Conservation (phyloP, 495 filamentous ascomycete genomes). For the Penicillium turbatum region DNA sequence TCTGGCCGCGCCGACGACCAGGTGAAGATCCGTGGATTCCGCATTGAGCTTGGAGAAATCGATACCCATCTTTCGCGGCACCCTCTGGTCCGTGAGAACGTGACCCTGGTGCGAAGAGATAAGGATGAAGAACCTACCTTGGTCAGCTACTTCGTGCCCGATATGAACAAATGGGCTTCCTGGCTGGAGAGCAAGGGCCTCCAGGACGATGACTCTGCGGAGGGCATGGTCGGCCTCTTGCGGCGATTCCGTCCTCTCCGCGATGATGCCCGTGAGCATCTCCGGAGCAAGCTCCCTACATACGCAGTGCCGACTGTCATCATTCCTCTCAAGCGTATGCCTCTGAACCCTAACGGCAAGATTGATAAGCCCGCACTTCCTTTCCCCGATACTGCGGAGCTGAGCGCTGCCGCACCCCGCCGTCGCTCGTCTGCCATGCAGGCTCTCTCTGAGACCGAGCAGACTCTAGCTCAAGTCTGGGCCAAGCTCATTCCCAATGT, state of each 20-base stretch:
- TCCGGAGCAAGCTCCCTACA: slow-evolving; percentile 69
- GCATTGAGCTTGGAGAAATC: slow-evolving; percentile 93
- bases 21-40: slow-evolving; percentile 92
- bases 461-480: slow-evolving; percentile 66
- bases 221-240: slow-evolving; percentile 57
- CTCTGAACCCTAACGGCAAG: slow-evolving; percentile 93
- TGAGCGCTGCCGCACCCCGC: slow-evolving; percentile 36
- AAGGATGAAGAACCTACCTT: slow-evolving; percentile 86
- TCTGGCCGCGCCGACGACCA: slow-evolving; percentile 83
- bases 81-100: slow-evolving; percentile 77
- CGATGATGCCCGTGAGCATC: slow-evolving; percentile 67
- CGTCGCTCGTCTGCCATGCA: slow-evolving; percentile 36
- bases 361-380: slow-evolving; percentile 87
- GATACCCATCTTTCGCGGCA: slow-evolving; percentile 79
- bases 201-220: slow-evolving; percentile 45
- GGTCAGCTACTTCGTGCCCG: slow-evolving; percentile 88
- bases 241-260: slow-evolving; percentile 63
- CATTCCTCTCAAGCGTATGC: slow-evolving; percentile 74
- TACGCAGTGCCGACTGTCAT: slow-evolving; percentile 81
- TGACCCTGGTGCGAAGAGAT: slow-evolving; percentile 82
- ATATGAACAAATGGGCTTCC: slow-evolving; percentile 63
- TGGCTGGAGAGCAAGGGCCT: slow-evolving; percentile 58
- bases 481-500: slow-evolving; percentile 51
- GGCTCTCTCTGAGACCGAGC: slow-evolving; percentile 59
- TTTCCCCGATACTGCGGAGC: slow-evolving; percentile 75